Conservation (phyloP, 2,329 filamentous ascomycete species). For the Monilinia aucupariae region DNA sequence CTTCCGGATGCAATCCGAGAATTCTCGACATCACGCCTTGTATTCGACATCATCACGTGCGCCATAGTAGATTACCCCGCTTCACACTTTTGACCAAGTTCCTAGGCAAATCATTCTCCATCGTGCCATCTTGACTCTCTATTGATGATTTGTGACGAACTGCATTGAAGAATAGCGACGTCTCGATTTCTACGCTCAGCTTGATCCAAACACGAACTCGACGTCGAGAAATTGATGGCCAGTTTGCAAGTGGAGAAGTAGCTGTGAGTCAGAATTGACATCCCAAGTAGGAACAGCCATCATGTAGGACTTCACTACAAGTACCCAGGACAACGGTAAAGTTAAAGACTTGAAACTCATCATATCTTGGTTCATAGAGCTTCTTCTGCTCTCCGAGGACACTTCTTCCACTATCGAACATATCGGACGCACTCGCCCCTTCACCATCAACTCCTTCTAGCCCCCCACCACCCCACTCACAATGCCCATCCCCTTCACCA, state of each 20-base stretch:
- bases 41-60: not conserved
- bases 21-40: not conserved
- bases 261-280: slow-evolving; percentile 3
- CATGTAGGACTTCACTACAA: not conserved
- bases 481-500: slow-evolving; percentile 33
- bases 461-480: slow-evolving; percentile 19
- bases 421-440: not conserved
- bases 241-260: not conserved
- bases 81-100: not conserved
- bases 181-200: not conserved
- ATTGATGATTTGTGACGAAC: too few relatives aligned
- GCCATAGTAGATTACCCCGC: not conserved
- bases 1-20: not conserved
- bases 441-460: not conserved
- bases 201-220: not conserved
- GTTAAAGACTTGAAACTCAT: not conserved
- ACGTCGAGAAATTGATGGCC: not conserved
- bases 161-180: not conserved
- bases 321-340: too few relatives aligned
- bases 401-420: not conserved
- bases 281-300: not conserved
- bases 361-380: not conserved
- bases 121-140: not conserved
- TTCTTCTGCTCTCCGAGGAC: not conserved
- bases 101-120: not conserved